phyloP scores from a whole-genome alignment of 2,329 filamentous ascomycete genomes.

The Fusarium austroafricanum region DNA sequence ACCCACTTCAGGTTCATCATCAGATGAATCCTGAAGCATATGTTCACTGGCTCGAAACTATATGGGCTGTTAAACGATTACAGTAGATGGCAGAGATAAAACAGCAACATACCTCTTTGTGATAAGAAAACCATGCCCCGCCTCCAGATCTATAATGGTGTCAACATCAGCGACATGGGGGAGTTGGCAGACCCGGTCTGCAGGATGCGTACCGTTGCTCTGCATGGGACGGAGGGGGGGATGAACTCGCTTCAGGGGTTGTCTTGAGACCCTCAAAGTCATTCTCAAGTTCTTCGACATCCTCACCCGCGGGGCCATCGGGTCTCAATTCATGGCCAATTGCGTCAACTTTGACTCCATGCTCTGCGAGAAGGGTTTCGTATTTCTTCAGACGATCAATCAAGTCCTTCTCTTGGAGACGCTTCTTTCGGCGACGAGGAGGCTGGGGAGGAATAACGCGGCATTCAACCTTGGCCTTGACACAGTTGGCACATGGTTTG shows the following conservation, averaged over 20 bases:
- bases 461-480: slow-evolving; percentile 71
- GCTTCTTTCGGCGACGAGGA: slow-evolving; percentile 69
- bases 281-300: slow-evolving; percentile 67
- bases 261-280: slow-evolving; percentile 67
- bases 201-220: slow-evolving; percentile 45
- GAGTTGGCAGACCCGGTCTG: neutral
- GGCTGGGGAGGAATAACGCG: slow-evolving; percentile 67
- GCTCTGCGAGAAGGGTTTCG: slow-evolving; percentile 72
- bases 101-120: slow-evolving; percentile 59
- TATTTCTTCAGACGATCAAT: slow-evolving; percentile 76
- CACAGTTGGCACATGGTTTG: slow-evolving; percentile 77
- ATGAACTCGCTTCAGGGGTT: slow-evolving; percentile 59
- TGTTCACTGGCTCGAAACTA: slow-evolving; percentile 65
- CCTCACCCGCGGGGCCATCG: slow-evolving; percentile 55
- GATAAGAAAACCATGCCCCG: slow-evolving; percentile 61
- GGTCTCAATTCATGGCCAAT: slow-evolving; percentile 62
- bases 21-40: slow-evolving; percentile 64
- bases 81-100: neutral
- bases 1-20: slow-evolving; percentile 65
- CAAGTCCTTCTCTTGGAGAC: slow-evolving; percentile 76
- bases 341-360: slow-evolving; percentile 76
- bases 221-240: slow-evolving; percentile 46
- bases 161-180: slow-evolving; percentile 17
- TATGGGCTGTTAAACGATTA: slow-evolving; percentile 16
- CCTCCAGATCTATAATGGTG: slow-evolving; percentile 29